phyloP scores from a whole-genome alignment of 2,329 filamentous ascomycete genomes.

The Onygenales sp. region DNA sequence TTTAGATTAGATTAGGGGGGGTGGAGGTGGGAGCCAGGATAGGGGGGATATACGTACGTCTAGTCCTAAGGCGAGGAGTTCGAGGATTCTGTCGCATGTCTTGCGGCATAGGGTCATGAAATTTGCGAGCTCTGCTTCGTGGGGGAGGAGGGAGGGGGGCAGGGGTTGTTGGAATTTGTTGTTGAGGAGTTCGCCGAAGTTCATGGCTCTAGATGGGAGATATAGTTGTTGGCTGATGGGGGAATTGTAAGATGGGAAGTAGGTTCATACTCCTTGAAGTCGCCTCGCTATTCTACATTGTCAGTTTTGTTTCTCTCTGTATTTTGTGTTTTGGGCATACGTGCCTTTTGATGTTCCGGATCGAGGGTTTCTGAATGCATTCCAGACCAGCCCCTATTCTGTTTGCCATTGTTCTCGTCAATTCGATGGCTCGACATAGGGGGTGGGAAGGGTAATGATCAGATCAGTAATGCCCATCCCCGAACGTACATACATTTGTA shows the following conservation, averaged over 20 bases:
- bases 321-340: constrained; percentile 10
- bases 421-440: background rate
- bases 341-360: constrained; percentile 67
- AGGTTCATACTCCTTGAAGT: constrained; percentile 71
- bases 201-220: constrained; percentile 61
- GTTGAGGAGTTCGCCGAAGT: constrained; percentile 68
- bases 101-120: constrained; percentile 64
- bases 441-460: background rate
- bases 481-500: constrained; percentile 38
- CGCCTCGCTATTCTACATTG: constrained; percentile 51
- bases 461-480: background rate
- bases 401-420: constrained; percentile 1
- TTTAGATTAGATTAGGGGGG: background rate
- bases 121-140: constrained; percentile 51
- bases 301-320: background rate
- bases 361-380: constrained; percentile 87
- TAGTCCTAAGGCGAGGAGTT: constrained; percentile 69
- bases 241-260: background rate
- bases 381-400: constrained; percentile 82
- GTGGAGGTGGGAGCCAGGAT: background rate
- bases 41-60: constrained; percentile 36
- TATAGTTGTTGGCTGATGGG: background rate
- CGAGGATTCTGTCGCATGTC: constrained; percentile 64
- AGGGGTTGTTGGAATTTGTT: constrained; percentile 68
- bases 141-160: constrained; percentile 51